Evolutionary conservation across 1,284 basidiomycete species (phyloP).

Genomic region (Leccinum solheimii): DNA sequence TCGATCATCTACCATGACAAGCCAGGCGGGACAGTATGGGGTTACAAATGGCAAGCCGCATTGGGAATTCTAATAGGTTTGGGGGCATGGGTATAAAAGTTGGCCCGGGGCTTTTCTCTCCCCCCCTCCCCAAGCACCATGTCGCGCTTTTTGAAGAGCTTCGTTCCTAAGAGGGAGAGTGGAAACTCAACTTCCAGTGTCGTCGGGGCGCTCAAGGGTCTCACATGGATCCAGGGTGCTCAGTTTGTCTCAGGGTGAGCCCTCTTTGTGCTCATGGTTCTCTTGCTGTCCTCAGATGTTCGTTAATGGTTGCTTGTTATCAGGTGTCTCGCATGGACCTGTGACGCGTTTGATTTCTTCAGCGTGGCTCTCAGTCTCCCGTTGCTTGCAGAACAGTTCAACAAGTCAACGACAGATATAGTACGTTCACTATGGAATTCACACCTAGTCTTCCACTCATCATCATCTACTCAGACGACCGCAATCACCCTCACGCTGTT

Average conservation of each 20-base stretch:
- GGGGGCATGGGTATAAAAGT: slow-evolving; percentile 19
- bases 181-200: slow-evolving; percentile 36
- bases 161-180: slow-evolving; percentile 52
- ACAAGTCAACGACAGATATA: slow-evolving; percentile 49
- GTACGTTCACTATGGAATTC: slow-evolving; percentile 40
- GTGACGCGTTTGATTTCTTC: slow-evolving; percentile 84
- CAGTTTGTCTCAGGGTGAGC: slow-evolving; percentile 63
- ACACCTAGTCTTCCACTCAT: background rate
- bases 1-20: background rate
- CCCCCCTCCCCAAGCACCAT: slow-evolving; percentile 9
- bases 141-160: slow-evolving; percentile 35
- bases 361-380: slow-evolving; percentile 74
- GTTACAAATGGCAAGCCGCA: background rate
- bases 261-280: background rate
- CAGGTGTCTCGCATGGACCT: slow-evolving; percentile 79
- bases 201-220: slow-evolving; percentile 37
- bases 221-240: slow-evolving; percentile 53
- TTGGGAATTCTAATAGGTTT: background rate
- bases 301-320: slow-evolving; percentile 3
- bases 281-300: background rate
- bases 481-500: slow-evolving; percentile 92
- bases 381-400: slow-evolving; percentile 57
- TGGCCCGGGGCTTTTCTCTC: background rate
- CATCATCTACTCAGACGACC: slow-evolving; percentile 52
- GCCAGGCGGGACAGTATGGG: background rate